Percentiles rank a stretch among this genome's conserved stretches.
phyloP scores from a whole-genome alignment of 352 stramenopile species.

The Globisporangium abappressorium region DNA sequence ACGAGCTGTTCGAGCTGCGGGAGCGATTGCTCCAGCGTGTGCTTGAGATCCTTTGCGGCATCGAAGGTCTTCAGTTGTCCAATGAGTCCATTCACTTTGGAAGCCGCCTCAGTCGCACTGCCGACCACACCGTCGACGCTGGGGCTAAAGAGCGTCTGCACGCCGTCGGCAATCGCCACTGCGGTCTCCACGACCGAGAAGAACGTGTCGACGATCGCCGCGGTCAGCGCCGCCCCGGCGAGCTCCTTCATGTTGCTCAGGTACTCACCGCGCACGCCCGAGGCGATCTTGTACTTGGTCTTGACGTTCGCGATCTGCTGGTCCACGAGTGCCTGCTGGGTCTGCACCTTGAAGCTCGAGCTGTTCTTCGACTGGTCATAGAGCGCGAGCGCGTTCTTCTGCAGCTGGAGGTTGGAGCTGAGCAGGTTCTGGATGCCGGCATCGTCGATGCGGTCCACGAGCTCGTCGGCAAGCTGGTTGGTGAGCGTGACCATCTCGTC shows the following conservation, averaged over 20 bases:
- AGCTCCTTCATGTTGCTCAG: constrained; percentile 6
- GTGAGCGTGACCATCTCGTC: constrained; percentile 3
- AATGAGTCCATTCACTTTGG: background rate
- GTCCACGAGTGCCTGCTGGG: constrained; percentile 5
- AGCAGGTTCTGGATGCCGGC: background rate
- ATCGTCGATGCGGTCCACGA: constrained; percentile 1
- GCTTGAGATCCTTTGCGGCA: background rate
- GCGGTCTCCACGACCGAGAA: constrained; percentile 2
- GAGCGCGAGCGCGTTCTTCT: constrained; percentile 1
- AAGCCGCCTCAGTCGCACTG: background rate
- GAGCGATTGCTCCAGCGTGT: background rate
- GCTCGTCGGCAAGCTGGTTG: background rate
- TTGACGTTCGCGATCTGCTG: background rate
- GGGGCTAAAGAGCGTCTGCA: constrained; percentile 2
- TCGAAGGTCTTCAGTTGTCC: constrained; percentile 1
- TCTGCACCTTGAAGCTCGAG: constrained; percentile 4
- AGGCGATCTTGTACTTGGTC: constrained; percentile 3
- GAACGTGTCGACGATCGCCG: constrained; percentile 5
- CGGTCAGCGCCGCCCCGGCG: background rate
- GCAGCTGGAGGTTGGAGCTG: background rate
- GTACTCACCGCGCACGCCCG: background rate
- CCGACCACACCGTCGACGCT: background rate
- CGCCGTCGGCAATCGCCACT: background rate
- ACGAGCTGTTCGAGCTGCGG: background rate
- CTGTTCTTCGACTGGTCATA: constrained; percentile 1